Percentiles rank a stretch among this genome's conserved stretches.
Evolutionary conservation across 805 yeast genomes (phyloP).

Genomic region (Teunomyces atbi): DNA sequence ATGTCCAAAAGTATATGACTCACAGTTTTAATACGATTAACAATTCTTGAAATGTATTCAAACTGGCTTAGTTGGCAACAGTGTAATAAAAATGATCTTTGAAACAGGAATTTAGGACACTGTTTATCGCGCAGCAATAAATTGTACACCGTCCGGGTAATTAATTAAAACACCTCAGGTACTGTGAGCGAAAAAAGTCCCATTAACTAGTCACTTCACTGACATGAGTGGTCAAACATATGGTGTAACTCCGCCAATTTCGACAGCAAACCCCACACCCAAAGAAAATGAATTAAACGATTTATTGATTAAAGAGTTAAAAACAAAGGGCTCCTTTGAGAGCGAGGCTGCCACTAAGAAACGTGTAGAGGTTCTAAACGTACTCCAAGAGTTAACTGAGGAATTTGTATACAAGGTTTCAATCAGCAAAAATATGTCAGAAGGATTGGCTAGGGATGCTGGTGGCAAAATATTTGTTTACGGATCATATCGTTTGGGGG

Average conservation of each 20-base stretch:
- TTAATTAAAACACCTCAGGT: background rate
- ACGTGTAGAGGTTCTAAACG: conserved; percentile 69
- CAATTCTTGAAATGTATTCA: background rate
- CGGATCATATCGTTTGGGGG: conserved; percentile 94
- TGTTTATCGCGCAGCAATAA: background rate
- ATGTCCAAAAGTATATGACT: background rate
- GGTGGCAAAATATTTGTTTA: conserved; percentile 97
- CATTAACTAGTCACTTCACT: background rate
- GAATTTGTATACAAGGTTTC: conserved; percentile 85
- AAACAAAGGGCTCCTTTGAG: conserved; percentile 85
- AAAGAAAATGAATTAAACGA: conserved; percentile 78
- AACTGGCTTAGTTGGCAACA: background rate
- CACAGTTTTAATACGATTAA: background rate
- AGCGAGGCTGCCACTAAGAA: conserved; percentile 78
- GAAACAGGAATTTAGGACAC: background rate
- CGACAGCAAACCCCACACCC: conserved; percentile 80
- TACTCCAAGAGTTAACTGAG: conserved; percentile 69
- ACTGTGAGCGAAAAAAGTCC: background rate
- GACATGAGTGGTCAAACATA: conserved; percentile 29
- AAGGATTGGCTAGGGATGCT: conserved; percentile 95
- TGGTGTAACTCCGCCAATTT: conserved; percentile 83
- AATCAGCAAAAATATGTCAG: conserved; percentile 83
- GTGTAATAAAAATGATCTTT: background rate
- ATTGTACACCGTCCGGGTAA: background rate
- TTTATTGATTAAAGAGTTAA: conserved; percentile 70